Base-by-base conservation (phyloP, 2,329 filamentous ascomycete species). In the Colletotrichum lupini region DNA sequence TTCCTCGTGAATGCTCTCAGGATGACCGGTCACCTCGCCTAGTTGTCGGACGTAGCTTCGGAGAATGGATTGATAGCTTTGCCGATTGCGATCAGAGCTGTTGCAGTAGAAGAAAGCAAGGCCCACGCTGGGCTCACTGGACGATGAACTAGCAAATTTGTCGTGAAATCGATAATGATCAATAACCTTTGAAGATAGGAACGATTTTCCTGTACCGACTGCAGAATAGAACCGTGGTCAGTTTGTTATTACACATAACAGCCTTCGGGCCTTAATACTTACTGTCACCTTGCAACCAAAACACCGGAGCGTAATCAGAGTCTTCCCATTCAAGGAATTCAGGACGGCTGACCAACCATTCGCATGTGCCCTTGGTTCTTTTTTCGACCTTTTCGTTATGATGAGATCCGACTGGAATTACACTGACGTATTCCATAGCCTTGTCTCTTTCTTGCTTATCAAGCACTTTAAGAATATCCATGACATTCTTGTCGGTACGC, bases 391-490 rank as follows among this genome's bases (percentile, higher is more conserved):
- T 46, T 0, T 46, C 42, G 42, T 46, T 46, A n/a, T 46, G 42
- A 46, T 46, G 42, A 46, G 19, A 19, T 46, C 42, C 42, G 16
- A 46, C 42, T n/a, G 42, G 42, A 46, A 46, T 46, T 0, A 0
- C 19, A 46, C 42, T 46, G 19, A 4, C 42, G 42, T 46, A 46
- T 46, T n/a, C 42, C 42, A 46, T n/a, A n/a, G 42, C 42, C 19
- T 7, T n/a, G 14, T 46, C 6, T 46, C 2, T 46, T 46, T 46
- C 19, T 3, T 46, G 16, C 42, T 46, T 46, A 0, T 46, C 2
- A 46, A 46, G 42, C 6, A 1, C 19, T 1, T n/a, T 1, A n/a
- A 46, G 42, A 46, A 46, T n/a, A n/a, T 46, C 0, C 0, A 0
- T 46, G 42, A 46, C 42, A 46, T 46, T 46, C 42, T 46, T 46